These are phyloP conservation scores for Phytophthora chlamydospora DNA, from an alignment of 352 stramenopile genomes.

Conservation along the genomic window DNA sequence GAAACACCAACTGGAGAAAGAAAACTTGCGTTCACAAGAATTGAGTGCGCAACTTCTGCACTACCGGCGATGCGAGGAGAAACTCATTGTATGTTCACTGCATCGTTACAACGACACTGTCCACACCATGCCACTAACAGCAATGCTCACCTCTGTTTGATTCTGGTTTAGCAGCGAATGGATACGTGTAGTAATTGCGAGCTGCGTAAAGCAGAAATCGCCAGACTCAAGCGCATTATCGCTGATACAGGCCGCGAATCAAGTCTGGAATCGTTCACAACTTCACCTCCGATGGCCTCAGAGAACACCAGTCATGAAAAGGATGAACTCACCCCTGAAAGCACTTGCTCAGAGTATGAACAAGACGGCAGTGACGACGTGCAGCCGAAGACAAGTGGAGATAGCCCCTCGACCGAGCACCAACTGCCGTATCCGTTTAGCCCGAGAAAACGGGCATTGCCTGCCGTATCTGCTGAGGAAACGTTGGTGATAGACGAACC, in stretches of 20 bases:
- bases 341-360: slow-evolving; percentile 11
- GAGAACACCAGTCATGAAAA: slow-evolving; percentile 3
- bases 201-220: slow-evolving; percentile 16
- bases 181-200: slow-evolving; percentile 30
- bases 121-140: too few relatives aligned
- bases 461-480: neutral
- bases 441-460: neutral
- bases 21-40: slow-evolving; percentile 42
- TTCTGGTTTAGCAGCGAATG: slow-evolving; percentile 17
- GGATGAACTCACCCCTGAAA: slow-evolving; percentile 21
- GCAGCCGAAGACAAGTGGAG: neutral
- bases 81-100: slow-evolving; percentile 11
- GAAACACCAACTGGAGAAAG: slow-evolving; percentile 53
- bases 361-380: slow-evolving; percentile 6
- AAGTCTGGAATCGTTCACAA: slow-evolving; percentile 1
- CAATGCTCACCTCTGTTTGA: neutral
- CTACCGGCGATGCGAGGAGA: slow-evolving; percentile 12
- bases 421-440: slow-evolving; percentile 1
- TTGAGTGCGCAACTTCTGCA: slow-evolving; percentile 40
- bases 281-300: neutral
- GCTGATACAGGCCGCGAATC: neutral
- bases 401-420: neutral
- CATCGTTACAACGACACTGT: neutral
- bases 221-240: slow-evolving; percentile 16
- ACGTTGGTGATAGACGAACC: slow-evolving; percentile 14